These are phyloP conservation scores for Olyra latifolia DNA, from an alignment of 176 grass and related monocot genomes.

Conservation along the genomic window DNA sequence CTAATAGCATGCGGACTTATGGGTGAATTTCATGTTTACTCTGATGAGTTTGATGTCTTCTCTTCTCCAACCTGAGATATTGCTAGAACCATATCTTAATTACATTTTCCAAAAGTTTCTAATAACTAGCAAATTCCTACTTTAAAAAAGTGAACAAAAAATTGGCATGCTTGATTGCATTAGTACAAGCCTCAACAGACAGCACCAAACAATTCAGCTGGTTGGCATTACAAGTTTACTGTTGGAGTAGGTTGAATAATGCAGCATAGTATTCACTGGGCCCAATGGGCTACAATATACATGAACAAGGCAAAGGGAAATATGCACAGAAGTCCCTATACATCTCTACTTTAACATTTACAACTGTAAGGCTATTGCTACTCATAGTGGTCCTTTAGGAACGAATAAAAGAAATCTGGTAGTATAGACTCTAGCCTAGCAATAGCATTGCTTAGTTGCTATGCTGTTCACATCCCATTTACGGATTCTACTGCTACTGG, in stretches of 20 bases:
- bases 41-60: neutral
- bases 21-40: neutral
- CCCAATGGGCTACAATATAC: no score
- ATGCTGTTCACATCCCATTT: neutral
- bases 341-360: no score
- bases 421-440: neutral
- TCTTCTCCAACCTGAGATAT: constrained; percentile 7
- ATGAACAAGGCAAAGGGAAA: no score
- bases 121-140: neutral
- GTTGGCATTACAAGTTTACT: neutral
- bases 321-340: no score
- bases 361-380: neutral
- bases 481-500: neutral
- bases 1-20: neutral
- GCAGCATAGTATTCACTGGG: no score
- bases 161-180: neutral
- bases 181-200: neutral
- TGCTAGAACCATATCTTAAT: neutral
- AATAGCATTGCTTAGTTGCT: constrained; percentile 10
- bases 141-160: neutral
- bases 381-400: neutral
- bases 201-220: neutral
- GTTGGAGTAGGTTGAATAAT: no score
- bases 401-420: neutral
- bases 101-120: neutral